A percentile compares a stretch with the other conserved stretches of the same genome.
Conservation (phyloP, 768 basidiomycete genomes). For the Boletus sp. region DNA sequence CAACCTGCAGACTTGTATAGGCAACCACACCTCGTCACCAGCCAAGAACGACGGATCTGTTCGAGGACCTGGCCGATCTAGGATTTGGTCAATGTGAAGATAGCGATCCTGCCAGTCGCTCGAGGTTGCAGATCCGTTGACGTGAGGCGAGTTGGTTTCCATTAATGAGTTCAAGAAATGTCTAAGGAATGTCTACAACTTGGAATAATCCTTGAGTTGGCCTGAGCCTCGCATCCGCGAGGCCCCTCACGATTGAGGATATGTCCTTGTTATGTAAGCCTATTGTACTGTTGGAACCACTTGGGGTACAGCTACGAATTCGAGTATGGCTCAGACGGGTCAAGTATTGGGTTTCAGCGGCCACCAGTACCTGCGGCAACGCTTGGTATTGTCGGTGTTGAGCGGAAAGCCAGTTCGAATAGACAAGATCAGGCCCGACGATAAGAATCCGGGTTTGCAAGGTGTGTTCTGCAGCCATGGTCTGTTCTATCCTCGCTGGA, state of each 20-base stretch:
- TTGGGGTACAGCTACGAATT: not conserved
- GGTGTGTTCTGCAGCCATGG: slow-evolving; percentile 44
- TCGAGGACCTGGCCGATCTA: slow-evolving; percentile 84
- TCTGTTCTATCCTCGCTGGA: not conserved
- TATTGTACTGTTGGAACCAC: not conserved
- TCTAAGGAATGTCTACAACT: slow-evolving; percentile 14
- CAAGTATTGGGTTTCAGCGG: slow-evolving; percentile 63
- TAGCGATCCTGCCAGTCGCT: slow-evolving; percentile 63
- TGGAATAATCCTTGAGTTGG: not conserved
- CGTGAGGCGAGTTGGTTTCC: slow-evolving; percentile 18
- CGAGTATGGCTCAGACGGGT: slow-evolving; percentile 38
- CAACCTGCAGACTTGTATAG: not conserved
- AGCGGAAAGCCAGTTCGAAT: slow-evolving; percentile 84
- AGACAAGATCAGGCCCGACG: slow-evolving; percentile 83
- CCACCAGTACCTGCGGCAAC: slow-evolving; percentile 78
- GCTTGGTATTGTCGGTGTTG: slow-evolving; percentile 84
- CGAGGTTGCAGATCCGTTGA: slow-evolving; percentile 36
- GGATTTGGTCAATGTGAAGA: slow-evolving; percentile 79
- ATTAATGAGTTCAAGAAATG: slow-evolving; percentile 18
- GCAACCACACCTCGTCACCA: slow-evolving; percentile 66
- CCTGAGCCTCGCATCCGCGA: not conserved
- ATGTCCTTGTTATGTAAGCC: slow-evolving; percentile 26
- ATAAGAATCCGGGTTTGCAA: slow-evolving; percentile 93
- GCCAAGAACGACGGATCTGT: slow-evolving; percentile 82
- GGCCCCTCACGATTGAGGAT: slow-evolving; percentile 1